phyloP scores from a whole-genome alignment of 805 yeast species.

The Cyberlindnera nakhonratchasimensis region DNA sequence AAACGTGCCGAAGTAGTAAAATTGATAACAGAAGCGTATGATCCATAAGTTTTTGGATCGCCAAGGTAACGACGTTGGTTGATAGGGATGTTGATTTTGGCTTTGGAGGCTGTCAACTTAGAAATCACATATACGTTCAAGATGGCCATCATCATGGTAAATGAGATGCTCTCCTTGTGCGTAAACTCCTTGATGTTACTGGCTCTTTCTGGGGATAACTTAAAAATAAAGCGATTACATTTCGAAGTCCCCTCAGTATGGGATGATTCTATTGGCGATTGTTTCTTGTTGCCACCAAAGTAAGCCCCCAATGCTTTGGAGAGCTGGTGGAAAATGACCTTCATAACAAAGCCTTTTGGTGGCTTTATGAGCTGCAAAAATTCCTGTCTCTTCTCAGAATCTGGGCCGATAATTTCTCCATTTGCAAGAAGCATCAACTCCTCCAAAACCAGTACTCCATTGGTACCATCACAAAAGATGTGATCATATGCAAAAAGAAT shows the following conservation, averaged over 20 bases:
- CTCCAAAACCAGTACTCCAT: conserved; percentile 12
- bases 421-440: conserved; percentile 6
- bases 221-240: conserved; percentile 1
- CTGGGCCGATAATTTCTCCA: conserved; percentile 4
- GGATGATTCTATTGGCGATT: not conserved
- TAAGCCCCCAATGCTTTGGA: not conserved
- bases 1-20: not conserved
- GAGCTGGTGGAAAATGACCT: not conserved
- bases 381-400: not conserved
- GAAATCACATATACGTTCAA: conserved; percentile 2
- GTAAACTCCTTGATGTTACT: conserved; percentile 6
- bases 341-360: not conserved
- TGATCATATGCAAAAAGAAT: conserved; percentile 12
- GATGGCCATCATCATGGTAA: conserved; percentile 5
- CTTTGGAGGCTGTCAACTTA: not conserved
- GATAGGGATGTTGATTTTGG: conserved; percentile 6
- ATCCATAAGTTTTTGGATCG: conserved; percentile 9
- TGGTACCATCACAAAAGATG: conserved; percentile 12
- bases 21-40: conserved; percentile 3
- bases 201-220: not conserved
- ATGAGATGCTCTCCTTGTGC: conserved; percentile 6
- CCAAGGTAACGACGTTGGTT: conserved; percentile 8
- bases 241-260: not conserved
- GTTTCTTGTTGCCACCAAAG: not conserved
- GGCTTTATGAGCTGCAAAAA: conserved; percentile 3